Evolutionary conservation across 371 early-diverging fungal species (phyloP).

Genomic region (Mucor racemosus): DNA sequence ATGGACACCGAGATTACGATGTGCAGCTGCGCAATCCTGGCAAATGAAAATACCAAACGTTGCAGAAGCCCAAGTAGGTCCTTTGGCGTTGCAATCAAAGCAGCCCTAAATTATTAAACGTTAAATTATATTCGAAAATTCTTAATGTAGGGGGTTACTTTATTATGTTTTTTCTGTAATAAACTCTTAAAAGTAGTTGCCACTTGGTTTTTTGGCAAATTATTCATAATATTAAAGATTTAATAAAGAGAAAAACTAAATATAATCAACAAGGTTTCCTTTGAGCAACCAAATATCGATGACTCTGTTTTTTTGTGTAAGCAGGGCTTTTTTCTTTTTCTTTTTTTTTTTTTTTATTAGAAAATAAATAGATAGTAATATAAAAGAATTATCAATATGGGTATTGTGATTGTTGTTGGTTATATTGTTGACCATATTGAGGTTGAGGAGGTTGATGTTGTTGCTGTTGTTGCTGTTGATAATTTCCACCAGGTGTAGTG

Average conservation of each 20-base stretch:
- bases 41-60: constrained; percentile 98
- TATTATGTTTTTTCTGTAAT: constrained; percentile 72
- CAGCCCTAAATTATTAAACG: constrained; percentile 64
- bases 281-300: not conserved
- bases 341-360: not conserved
- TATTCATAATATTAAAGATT: constrained; percentile 14
- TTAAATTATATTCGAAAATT: not conserved
- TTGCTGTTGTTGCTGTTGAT: constrained; percentile 19
- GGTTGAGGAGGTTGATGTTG: constrained; percentile 36
- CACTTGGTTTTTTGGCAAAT: constrained; percentile 8
- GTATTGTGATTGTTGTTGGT: constrained; percentile 20
- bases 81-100: constrained; percentile 95
- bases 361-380: not conserved
- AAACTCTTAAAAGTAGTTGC: constrained; percentile 74
- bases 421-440: constrained; percentile 15
- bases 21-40: constrained; percentile 96
- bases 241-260: not conserved
- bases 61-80: constrained; percentile 97
- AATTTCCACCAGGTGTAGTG: constrained; percentile 2
- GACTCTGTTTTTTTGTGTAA: not conserved
- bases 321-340: not conserved
- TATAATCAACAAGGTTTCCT: not conserved
- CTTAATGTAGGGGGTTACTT: constrained; percentile 49
- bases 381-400: constrained; percentile 17
- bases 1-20: constrained; percentile 94